phyloP scores from a whole-genome alignment of 257 asterid genomes.

The Rhazya stricta region DNA sequence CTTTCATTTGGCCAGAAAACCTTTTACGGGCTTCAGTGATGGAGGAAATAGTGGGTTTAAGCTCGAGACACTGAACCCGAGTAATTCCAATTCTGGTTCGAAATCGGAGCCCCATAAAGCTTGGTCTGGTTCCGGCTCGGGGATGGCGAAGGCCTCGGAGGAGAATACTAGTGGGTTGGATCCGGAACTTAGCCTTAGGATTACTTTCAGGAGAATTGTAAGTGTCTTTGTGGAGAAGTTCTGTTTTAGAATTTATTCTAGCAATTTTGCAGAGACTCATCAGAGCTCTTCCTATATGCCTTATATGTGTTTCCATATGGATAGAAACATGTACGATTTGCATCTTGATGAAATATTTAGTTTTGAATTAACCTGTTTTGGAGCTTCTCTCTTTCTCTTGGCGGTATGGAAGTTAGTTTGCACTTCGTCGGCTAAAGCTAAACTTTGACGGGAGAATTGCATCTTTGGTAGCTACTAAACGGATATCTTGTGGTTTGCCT shows the following conservation, averaged over 20 bases:
- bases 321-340: not conserved
- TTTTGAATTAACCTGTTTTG: not conserved
- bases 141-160: conserved; percentile 23
- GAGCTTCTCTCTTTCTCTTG: not conserved
- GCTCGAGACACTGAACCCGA: conserved; percentile 73
- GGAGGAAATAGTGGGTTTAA: conserved; percentile 63
- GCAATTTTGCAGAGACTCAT: not conserved
- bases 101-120: conserved; percentile 26
- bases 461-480: not conserved
- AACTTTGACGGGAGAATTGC: not conserved
- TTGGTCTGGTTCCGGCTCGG: not conserved
- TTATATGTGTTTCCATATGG: not conserved
- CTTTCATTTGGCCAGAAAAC: conserved; percentile 57
- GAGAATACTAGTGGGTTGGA: conserved; percentile 47
- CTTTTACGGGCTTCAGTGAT: conserved; percentile 56
- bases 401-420: not conserved
- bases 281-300: not conserved
- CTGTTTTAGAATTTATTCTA: not conserved
- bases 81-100: not conserved
- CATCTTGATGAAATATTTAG: not conserved
- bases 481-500: not conserved
- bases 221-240: conserved; percentile 23
- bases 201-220: conserved; percentile 81
- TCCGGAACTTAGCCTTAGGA: conserved; percentile 68
- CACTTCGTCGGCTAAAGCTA: not conserved